phyloP scores from a whole-genome alignment of 768 basidiomycete genomes.

The Boletus subparvulus region DNA sequence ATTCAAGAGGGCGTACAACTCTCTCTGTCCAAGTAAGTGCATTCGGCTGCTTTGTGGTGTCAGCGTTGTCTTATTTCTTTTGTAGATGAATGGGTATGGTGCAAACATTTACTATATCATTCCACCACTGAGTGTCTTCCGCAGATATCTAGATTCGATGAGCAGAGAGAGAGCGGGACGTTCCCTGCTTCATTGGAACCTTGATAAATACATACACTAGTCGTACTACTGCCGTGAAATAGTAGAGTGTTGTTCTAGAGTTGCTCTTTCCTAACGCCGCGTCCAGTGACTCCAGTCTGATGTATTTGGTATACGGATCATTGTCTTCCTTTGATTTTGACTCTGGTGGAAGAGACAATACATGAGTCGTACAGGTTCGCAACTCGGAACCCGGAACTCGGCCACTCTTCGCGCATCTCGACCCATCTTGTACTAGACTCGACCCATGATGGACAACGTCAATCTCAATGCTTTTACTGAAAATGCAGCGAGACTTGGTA shows the following conservation, averaged over 20 bases:
- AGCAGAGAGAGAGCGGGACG: conserved; percentile 88
- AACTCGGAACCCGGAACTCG: not conserved
- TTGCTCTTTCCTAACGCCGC: not conserved
- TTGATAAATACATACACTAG: conserved; percentile 34
- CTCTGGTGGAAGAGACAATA: not conserved
- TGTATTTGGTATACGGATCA: not conserved
- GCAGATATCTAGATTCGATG: conserved; percentile 88
- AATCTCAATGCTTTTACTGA: conserved; percentile 54
- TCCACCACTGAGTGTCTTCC: not conserved
- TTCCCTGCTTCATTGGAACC: conserved; percentile 92
- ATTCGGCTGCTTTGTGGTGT: not conserved
- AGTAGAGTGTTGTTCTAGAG: conserved; percentile 6
- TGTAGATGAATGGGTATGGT: conserved; percentile 87
- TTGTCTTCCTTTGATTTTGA: not conserved
- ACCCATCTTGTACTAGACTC: not conserved
- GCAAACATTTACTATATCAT: not conserved
- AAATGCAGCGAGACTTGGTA: conserved; percentile 81
- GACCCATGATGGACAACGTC: conserved; percentile 32
- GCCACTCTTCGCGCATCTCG: not conserved
- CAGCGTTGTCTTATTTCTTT: conserved; percentile 7
- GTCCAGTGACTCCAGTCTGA: not conserved
- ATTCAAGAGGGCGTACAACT: conserved; percentile 94
- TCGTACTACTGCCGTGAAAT: conserved; percentile 1
- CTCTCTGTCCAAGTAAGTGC: conserved; percentile 93
- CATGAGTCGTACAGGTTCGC: conserved; percentile 6